Conservation (phyloP, 2,329 filamentous ascomycete genomes). For the Cercospora janseana region DNA sequence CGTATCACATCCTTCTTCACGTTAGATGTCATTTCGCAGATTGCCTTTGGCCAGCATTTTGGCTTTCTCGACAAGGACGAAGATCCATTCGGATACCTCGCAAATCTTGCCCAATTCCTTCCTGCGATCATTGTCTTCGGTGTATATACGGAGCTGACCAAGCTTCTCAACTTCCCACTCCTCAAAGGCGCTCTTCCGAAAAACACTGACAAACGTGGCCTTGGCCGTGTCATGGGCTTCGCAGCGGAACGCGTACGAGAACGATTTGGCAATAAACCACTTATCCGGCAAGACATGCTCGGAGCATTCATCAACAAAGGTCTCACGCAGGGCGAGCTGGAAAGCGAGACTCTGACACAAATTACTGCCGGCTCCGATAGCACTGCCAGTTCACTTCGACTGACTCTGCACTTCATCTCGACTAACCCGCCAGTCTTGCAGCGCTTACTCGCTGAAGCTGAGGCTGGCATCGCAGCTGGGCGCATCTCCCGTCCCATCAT, state of each 20-base stretch:
- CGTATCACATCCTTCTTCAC: constrained; percentile 43
- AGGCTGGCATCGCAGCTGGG: constrained; percentile 41
- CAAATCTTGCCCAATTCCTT: constrained; percentile 45
- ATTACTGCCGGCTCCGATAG: constrained; percentile 59
- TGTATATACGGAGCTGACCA: constrained; percentile 45
- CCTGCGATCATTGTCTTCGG: constrained; percentile 48
- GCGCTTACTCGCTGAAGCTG: constrained; percentile 50
- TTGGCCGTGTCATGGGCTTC: constrained; percentile 43
- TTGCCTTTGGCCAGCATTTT: constrained; percentile 48
- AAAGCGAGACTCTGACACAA: constrained; percentile 47
- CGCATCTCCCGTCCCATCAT: constrained; percentile 48
- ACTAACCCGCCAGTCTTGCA: constrained; percentile 50
- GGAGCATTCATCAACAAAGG: constrained; percentile 52
- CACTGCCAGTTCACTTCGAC: constrained; percentile 55
- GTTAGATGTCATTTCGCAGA: constrained; percentile 43
- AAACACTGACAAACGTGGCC: constrained; percentile 48
- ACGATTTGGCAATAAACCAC: constrained; percentile 46
- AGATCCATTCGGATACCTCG: constrained; percentile 52
- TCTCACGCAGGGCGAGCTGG: constrained; percentile 44
- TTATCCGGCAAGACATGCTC: constrained; percentile 54
- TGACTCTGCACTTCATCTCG: constrained; percentile 54
- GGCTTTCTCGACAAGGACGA: constrained; percentile 51
- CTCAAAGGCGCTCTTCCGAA: constrained; percentile 46
- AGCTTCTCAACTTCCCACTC: constrained; percentile 43
- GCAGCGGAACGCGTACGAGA: constrained; percentile 49